A percentile compares a stretch with the other conserved stretches of the same genome.
Evolutionary conservation across 805 yeast species (phyloP).

Genomic region (Kuraishia piskuri): DNA sequence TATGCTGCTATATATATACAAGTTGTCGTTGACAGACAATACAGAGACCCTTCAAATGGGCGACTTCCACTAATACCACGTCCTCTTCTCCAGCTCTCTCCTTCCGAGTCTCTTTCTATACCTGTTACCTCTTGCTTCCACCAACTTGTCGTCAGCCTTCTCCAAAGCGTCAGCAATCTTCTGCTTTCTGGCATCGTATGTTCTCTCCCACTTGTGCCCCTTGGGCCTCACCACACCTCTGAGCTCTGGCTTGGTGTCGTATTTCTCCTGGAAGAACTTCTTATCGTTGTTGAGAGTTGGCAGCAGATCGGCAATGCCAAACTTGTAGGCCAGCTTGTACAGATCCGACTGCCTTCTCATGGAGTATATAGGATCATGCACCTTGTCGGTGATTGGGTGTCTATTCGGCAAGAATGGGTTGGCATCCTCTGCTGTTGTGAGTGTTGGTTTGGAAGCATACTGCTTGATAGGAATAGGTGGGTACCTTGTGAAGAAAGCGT

Average conservation of each 20-base stretch:
- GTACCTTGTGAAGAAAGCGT: conserved; percentile 66
- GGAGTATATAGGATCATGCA: conserved; percentile 73
- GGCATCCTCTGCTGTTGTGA: conserved; percentile 58
- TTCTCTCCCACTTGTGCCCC: conserved; percentile 75
- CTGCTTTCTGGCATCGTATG: conserved; percentile 45
- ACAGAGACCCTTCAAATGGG: too few species aligned
- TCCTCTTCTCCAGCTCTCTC: conserved; percentile 25
- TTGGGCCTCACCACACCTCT: conserved; percentile 73
- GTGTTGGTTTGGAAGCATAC: conserved; percentile 58
- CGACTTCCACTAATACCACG: conserved; percentile 23
- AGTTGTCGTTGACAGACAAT: background rate
- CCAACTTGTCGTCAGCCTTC: conserved; percentile 57
- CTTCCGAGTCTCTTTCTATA: conserved; percentile 34
- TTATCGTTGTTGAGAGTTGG: conserved; percentile 56
- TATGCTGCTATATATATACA: background rate
- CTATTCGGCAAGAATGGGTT: conserved; percentile 85
- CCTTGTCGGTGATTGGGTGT: conserved; percentile 71
- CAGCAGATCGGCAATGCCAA: conserved; percentile 70
- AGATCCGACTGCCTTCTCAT: conserved; percentile 76
- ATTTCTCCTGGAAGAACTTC: conserved; percentile 74
- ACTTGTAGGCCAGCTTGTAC: conserved; percentile 72
- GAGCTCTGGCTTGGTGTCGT: conserved; percentile 58
- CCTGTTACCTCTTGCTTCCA: conserved; percentile 53
- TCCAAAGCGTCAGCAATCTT: conserved; percentile 59
- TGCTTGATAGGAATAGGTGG: conserved; percentile 77